These are phyloP conservation scores for Schizothecium vesticola DNA, from an alignment of 495 filamentous ascomycete species.

Conservation along the genomic window DNA sequence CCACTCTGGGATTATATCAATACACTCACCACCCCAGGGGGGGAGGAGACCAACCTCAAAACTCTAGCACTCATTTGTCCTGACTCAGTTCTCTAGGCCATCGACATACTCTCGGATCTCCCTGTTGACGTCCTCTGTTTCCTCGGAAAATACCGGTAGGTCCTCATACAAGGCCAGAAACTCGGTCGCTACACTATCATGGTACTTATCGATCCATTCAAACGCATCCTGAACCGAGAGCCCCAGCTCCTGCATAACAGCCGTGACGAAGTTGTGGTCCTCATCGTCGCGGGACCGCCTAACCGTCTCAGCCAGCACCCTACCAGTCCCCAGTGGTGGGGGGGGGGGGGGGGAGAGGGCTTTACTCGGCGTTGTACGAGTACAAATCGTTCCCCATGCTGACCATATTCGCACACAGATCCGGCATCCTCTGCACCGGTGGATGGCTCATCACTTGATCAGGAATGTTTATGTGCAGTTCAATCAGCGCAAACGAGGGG, in stretches of 20 bases:
- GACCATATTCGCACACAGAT: constrained; percentile 9
- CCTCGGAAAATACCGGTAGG: not conserved
- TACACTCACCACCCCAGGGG: not conserved
- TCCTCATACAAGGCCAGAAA: not conserved
- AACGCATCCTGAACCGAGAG: constrained; percentile 7
- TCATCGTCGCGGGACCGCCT: constrained; percentile 6
- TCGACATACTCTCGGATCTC: constrained; percentile 3
- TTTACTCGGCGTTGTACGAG: constrained; percentile 9
- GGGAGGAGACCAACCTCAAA: not conserved
- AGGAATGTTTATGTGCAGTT: constrained; percentile 14
- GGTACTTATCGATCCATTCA: constrained; percentile 8
- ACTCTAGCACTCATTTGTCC: constrained; percentile 7
- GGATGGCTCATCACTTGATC: constrained; percentile 11
- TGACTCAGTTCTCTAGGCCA: constrained; percentile 6
- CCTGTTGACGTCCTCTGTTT: not conserved
- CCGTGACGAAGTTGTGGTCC: constrained; percentile 16
- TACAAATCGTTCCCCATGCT: constrained; percentile 15
- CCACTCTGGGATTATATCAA: not conserved
- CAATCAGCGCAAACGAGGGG: constrained; percentile 9
- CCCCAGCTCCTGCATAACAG: constrained; percentile 10
- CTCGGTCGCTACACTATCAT: not conserved
- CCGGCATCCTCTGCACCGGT: constrained; percentile 1
- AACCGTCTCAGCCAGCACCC: too few relatives aligned
- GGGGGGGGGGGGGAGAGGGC: not conserved
- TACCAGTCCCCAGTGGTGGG: not conserved